Percentiles rank a stretch among this genome's conserved stretches.
These are phyloP conservation scores for Didymella pinodella DNA, from an alignment of 2,329 filamentous ascomycete species.

Conservation along the genomic window DNA sequence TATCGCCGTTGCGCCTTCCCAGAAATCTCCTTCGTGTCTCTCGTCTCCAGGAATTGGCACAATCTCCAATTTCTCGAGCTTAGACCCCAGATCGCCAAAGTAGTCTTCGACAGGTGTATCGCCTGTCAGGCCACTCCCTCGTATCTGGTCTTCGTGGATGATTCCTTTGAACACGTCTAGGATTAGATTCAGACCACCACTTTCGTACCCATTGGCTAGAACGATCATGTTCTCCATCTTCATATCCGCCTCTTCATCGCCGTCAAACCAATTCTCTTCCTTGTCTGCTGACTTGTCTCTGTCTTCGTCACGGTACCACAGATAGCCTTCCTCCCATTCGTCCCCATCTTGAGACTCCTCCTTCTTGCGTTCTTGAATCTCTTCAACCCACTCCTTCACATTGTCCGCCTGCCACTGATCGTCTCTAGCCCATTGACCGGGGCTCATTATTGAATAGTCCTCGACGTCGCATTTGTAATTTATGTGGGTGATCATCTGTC, in stretches of 20 bases:
- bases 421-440: neutral
- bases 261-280: neutral
- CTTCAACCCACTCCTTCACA: neutral
- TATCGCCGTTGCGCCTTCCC: neutral
- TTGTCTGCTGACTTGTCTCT: neutral
- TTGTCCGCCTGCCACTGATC: neutral
- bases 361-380: neutral
- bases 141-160: neutral
- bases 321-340: neutral
- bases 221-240: neutral
- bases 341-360: neutral
- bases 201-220: neutral
- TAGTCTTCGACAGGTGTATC: neutral
- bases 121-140: neutral
- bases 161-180: neutral
- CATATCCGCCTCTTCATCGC: neutral
- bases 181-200: neutral
- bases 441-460: neutral
- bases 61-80: neutral
- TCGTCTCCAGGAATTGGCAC: neutral
- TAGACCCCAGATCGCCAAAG: neutral
- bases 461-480: neutral
- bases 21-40: neutral
- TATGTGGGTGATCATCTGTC: neutral
- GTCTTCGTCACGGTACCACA: neutral